Conservation (phyloP, 495 filamentous ascomycete species). For the Penicillium macrosclerotiorum region DNA sequence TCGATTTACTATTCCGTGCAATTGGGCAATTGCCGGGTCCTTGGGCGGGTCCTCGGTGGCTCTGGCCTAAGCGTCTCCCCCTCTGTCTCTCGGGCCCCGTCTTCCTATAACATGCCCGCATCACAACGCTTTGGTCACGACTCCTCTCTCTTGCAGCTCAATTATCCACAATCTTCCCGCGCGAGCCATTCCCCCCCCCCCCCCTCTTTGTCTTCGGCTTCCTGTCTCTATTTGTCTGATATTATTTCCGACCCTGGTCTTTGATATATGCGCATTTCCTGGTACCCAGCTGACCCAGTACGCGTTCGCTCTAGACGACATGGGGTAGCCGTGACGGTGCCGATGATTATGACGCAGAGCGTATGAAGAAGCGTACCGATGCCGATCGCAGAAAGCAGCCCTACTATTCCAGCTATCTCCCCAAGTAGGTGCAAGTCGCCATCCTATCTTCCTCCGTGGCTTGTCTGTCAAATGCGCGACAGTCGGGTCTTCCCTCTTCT, state of each 20-base stretch:
- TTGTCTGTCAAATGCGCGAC: too few relatives aligned
- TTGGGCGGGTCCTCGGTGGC: not conserved
- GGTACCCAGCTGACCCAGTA: conserved; percentile 10
- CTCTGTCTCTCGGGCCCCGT: conserved; percentile 8
- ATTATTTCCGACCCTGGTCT: not conserved
- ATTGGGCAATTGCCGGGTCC: not conserved
- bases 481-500: too few relatives aligned
- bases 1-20: not conserved
- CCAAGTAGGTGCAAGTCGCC: too few relatives aligned
- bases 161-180: conserved; percentile 23
- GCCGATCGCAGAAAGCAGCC: conserved; percentile 39
- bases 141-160: conserved; percentile 24
- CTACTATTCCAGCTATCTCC: conserved; percentile 31
- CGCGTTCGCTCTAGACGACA: conserved; percentile 40
- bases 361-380: conserved; percentile 52
- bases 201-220: too few relatives aligned
- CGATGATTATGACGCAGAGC: conserved; percentile 55
- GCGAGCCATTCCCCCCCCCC: too few relatives aligned
- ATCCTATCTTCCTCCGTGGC: too few relatives aligned
- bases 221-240: not conserved
- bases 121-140: conserved; percentile 31
- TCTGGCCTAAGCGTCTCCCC: conserved; percentile 12
- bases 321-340: conserved; percentile 60
- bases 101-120: conserved; percentile 16
- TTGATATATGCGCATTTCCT: not conserved